Base-by-base conservation (phyloP, 164 flowering plant genomes). In the Santalum album region DNA sequence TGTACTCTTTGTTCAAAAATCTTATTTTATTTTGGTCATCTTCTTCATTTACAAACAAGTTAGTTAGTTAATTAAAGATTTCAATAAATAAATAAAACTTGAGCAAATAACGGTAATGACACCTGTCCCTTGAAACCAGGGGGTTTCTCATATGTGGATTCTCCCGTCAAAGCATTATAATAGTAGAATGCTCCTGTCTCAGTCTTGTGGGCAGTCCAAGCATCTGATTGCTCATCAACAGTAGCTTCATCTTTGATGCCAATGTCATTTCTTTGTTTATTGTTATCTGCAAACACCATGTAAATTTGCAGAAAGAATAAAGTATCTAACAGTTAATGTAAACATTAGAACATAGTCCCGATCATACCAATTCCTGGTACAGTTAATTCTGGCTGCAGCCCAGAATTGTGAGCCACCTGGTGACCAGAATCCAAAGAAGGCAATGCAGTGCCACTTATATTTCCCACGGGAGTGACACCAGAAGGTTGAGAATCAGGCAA, bases 151-250 rank as follows among this genome's bases (percentile, higher is more conserved):
- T 94, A 90, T 3, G 99, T 94, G 17, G 99, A 94, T 67, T 80
- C 84, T 56, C 90, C 87, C 0, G 96, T 82, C n/a, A 79, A 36
- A 49, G 97, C 79, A 74, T 94, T 90, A 67, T 94, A 94, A 61
- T 90, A 94, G 73, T 94, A 94, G 7, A 82, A 74, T 69, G 66
- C 65, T 56, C 99, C 99, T 9, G 88, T 61, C 32, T 90, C 95
- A 55, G 92, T 80, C 76, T 77, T 82, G 81, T 90, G 97, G 24
- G 92, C 96, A 46, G 95, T 83, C 99, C 99, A 94, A 14, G 78
- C 72, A 68, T 83, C 80, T 17, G 63, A 25, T 47, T 61, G 80
- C 25, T 80, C 83, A 35, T 45, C 69, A 6, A 43, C 64, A 58
- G 65, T 29, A 47, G 60, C 60, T 27, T 59, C 74, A 60, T 53